These are phyloP conservation scores for Sporothrix phasma DNA, from an alignment of 2,329 filamentous ascomycete species.

Conservation along the genomic window DNA sequence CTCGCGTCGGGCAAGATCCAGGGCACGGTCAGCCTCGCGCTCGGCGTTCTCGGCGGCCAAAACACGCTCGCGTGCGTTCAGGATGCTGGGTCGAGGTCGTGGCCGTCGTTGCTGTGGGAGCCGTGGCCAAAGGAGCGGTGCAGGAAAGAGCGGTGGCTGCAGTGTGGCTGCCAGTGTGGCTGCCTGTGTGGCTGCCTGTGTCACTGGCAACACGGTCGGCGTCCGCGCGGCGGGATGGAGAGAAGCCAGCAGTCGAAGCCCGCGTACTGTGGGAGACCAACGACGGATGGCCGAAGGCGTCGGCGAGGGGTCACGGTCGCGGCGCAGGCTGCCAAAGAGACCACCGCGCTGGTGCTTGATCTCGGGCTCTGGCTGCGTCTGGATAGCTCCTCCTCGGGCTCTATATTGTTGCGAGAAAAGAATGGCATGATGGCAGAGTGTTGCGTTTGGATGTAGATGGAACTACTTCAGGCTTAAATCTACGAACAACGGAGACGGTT, in stretches of 20 bases:
- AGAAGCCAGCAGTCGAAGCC: slow-evolving; percentile 7
- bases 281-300: slow-evolving; percentile 21
- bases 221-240: slow-evolving; percentile 11
- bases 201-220: slow-evolving; percentile 21
- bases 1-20: slow-evolving; percentile 43
- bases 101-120: slow-evolving; percentile 29
- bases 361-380: slow-evolving; percentile 22
- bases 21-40: slow-evolving; percentile 53
- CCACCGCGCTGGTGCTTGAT: slow-evolving; percentile 23
- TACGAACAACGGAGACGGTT: too few species aligned
- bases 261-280: slow-evolving; percentile 21
- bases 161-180: too few species aligned
- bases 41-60: slow-evolving; percentile 54
- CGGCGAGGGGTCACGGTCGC: slow-evolving; percentile 24
- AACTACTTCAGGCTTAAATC: too few species aligned
- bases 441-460: not conserved
- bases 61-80: slow-evolving; percentile 51
- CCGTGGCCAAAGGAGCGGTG: slow-evolving; percentile 36
- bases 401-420: slow-evolving; percentile 25
- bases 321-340: slow-evolving; percentile 28
- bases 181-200: slow-evolving; percentile 22
- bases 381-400: slow-evolving; percentile 26
- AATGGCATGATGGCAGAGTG: slow-evolving; percentile 24
- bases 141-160: slow-evolving; percentile 31
- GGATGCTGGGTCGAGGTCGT: slow-evolving; percentile 56